Conservation (phyloP, 2,329 filamentous ascomycete genomes). For the Claviceps cyperi region DNA sequence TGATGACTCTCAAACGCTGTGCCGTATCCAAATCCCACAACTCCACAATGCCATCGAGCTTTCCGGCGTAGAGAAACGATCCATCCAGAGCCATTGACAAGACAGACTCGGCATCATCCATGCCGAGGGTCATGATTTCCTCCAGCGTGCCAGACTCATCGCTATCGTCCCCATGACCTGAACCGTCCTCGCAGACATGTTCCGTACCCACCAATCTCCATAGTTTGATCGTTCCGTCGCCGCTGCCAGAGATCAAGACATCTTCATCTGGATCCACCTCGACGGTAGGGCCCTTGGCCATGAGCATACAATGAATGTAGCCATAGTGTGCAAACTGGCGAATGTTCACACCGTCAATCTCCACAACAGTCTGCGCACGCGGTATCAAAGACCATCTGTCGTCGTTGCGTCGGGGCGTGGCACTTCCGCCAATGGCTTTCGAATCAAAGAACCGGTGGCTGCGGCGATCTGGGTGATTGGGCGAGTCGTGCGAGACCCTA, state of each 20-base stretch:
- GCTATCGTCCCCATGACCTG: conserved; percentile 19
- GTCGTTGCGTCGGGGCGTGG: conserved; percentile 57
- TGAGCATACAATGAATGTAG: conserved; percentile 91
- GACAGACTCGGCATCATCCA: conserved; percentile 48
- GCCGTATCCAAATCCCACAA: conserved; percentile 94
- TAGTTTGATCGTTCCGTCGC: conserved; percentile 88
- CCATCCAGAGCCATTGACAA: conserved; percentile 77
- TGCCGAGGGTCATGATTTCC: conserved; percentile 51
- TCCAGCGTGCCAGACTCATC: conserved; percentile 39
- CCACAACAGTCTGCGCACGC: conserved; percentile 44
- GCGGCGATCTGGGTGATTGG: conserved; percentile 58
- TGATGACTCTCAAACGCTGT: conserved; percentile 78
- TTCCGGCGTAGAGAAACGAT: conserved; percentile 83
- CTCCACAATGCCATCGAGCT: conserved; percentile 76
- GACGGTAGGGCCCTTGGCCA: conserved; percentile 54
- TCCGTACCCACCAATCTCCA: conserved; percentile 48
- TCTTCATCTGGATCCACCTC: conserved; percentile 61
- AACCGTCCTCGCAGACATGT: conserved; percentile 6
- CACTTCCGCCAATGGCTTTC: conserved; percentile 65
- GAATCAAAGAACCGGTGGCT: conserved; percentile 92
- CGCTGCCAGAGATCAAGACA: conserved; percentile 77
- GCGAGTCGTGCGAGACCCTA: conserved; percentile 45
- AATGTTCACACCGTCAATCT: conserved; percentile 70
- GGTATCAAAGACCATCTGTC: conserved; percentile 41
- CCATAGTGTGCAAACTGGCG: conserved; percentile 86